phyloP scores from a whole-genome alignment of 1,284 basidiomycete genomes.

The Cryptococcus neoformans region DNA sequence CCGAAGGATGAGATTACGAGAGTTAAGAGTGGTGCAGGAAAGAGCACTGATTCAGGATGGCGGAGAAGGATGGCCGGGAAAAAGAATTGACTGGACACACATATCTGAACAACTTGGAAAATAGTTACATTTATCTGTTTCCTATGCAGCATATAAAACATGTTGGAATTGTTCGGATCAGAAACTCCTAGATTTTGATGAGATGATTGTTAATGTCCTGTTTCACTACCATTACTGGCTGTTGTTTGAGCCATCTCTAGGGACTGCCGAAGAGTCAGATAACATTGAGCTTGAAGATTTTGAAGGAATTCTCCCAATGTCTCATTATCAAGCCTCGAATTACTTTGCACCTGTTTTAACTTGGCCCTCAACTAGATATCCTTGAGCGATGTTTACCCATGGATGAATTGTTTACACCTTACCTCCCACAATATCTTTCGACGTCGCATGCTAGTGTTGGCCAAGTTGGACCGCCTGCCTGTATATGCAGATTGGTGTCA shows the following conservation, averaged over 20 bases:
- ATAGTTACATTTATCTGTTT: neutral
- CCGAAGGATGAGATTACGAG: slow-evolving; percentile 72
- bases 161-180: neutral
- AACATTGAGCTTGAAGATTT: neutral
- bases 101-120: neutral
- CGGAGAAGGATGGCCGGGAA: slow-evolving; percentile 37
- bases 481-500: neutral
- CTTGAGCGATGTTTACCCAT: neutral
- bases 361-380: neutral
- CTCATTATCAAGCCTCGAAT: slow-evolving; percentile 1
- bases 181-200: neutral
- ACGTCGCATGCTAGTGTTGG: slow-evolving; percentile 8
- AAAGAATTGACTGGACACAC: slow-evolving; percentile 29
- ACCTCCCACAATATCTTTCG: slow-evolving; percentile 20
- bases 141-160: neutral
- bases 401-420: neutral
- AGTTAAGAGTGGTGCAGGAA: slow-evolving; percentile 74
- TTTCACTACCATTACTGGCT: too few species aligned
- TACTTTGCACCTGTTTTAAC: neutral
- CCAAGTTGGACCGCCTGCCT: slow-evolving; percentile 6
- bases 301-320: neutral
- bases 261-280: neutral
- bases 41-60: slow-evolving; percentile 49
- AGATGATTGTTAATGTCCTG: neutral
- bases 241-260: neutral